Conservation (phyloP, 2,329 filamentous ascomycete genomes). For the Plenodomus lindquistii region DNA sequence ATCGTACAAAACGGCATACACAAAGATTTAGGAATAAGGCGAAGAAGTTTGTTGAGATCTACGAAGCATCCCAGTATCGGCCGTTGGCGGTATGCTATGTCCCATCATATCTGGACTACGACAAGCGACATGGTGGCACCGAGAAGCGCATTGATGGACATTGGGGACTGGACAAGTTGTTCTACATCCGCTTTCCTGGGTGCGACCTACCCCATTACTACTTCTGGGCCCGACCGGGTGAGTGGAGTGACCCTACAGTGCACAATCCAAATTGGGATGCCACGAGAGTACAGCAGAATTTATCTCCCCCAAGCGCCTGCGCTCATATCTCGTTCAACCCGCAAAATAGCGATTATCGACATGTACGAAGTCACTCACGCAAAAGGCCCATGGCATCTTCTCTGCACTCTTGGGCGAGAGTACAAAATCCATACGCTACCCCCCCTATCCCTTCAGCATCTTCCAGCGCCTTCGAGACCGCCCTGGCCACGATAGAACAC, state of each 20-base stretch:
- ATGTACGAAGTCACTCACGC: neutral
- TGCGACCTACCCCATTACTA: slow-evolving; percentile 40
- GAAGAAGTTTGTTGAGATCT: slow-evolving; percentile 21
- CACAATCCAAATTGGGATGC: neutral
- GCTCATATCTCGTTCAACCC: neutral
- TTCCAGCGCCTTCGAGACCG: neutral
- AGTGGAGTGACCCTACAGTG: slow-evolving; percentile 1
- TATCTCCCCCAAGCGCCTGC: neutral
- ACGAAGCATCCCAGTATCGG: slow-evolving; percentile 21
- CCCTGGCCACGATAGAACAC: neutral
- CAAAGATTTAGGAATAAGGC: slow-evolving; percentile 16
- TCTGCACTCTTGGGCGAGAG: neutral
- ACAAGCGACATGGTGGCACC: neutral
- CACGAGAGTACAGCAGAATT: neutral
- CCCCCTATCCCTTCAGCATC: too few relatives aligned
- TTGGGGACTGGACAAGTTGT: slow-evolving; percentile 23
- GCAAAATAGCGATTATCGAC: neutral
- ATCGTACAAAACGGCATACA: slow-evolving; percentile 7
- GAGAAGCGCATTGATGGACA: neutral
- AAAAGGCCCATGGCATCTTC: neutral
- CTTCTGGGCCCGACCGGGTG: slow-evolving; percentile 30
- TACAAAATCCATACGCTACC: neutral
- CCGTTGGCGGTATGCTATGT: slow-evolving; percentile 28
- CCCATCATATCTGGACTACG: slow-evolving; percentile 30
- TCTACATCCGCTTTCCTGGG: slow-evolving; percentile 31